Conservation (phyloP, 257 asterid species). For the Solanum piurae region DNA sequence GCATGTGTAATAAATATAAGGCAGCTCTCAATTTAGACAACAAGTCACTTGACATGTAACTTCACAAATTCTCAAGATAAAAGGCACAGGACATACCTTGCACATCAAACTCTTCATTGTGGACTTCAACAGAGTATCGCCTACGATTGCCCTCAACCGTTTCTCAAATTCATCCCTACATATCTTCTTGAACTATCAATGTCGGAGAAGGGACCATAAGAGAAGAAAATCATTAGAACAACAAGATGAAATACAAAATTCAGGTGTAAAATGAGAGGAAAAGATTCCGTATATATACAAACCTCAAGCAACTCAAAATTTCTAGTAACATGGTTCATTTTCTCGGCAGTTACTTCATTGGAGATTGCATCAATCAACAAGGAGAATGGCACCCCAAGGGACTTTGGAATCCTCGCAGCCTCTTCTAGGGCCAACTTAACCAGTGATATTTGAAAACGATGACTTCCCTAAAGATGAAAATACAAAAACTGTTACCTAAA, state of each 20-base stretch:
- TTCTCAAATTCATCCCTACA: conserved; percentile 50
- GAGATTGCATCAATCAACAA: conserved; percentile 64
- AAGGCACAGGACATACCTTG: conserved; percentile 30
- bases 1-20: neutral
- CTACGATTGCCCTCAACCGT: conserved; percentile 54
- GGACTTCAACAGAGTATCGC: conserved; percentile 50
- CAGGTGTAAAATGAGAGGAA: neutral
- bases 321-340: conserved; percentile 39
- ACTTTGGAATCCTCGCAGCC: conserved; percentile 40
- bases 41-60: neutral
- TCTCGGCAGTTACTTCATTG: conserved; percentile 30
- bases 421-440: conserved; percentile 13
- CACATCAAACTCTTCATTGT: conserved; percentile 42
- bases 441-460: conserved; percentile 12
- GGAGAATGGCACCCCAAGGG: conserved; percentile 80
- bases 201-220: neutral
- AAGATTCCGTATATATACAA: neutral
- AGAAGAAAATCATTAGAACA: neutral
- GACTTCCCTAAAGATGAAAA: conserved; percentile 22
- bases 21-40: neutral
- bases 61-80: neutral
- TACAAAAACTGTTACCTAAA: neutral
- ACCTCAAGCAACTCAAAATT: conserved; percentile 53
- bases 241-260: neutral
- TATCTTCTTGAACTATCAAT: conserved; percentile 47